Base-by-base conservation (phyloP, 352 stramenopile genomes). In the Globisporangium orthogonon region DNA sequence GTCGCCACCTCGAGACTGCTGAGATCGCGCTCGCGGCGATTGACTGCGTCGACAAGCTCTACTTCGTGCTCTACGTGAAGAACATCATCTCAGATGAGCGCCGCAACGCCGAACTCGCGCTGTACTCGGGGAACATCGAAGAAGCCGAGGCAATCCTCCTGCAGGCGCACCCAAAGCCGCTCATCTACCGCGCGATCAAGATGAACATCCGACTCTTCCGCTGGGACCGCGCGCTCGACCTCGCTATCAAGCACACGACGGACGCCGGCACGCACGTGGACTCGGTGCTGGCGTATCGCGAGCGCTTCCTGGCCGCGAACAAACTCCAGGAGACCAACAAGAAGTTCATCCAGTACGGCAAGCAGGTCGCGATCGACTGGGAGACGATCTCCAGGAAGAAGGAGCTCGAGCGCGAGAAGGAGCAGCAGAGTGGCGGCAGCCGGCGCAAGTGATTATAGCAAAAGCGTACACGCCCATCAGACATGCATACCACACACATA, bases 101-200 rank as follows among this genome's bases (percentile, higher is more conserved):
- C 35, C 78, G 82, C 7, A 96, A 95, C 54, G 90, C 90, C 9
- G 88, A 97, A 50, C 71, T 97, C 43, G 87, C 88, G 7, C 56
- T 97, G 14, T 96, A 87, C 55, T 83, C 81, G 5, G 78, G 77
- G 30, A 91, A 76, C 44, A 71, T 95, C n/a, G 85, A 97, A 18
- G 86, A 97, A 65, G 93, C 92, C n/a, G 89, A 98, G 61, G 65
- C 71, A 1, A 98, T 98, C 44, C 66, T 98, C 40, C 65, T 98
- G 49, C 90, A 98, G 54, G 83, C 90, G 0, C 86, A 88, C 37
- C 91, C 89, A 1, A 80, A 69, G 41, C 89, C 91, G 51, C 74
- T 97, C 1, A 61, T 97, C 10, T 97, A 98, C 59, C 84, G 91
- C 46, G 89, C 91, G 29, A 97, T 98, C 66, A 98, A 98, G 65